A percentile compares a stretch with the other conserved stretches of the same genome.
phyloP scores from a whole-genome alignment of 306 rosid species.

The Citrullus colocynthis region DNA sequence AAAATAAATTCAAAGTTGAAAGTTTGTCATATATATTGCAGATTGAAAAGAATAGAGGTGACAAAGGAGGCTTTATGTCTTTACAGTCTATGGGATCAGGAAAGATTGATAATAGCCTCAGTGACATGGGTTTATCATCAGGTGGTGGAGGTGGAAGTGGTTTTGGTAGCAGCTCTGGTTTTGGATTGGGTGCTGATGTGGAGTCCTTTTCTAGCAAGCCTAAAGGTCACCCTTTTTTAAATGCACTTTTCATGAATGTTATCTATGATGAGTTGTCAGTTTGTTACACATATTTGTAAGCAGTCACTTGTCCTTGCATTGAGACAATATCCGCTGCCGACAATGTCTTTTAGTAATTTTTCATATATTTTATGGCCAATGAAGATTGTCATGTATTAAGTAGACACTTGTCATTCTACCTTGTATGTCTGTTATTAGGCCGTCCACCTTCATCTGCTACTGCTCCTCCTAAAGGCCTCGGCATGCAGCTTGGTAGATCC shows the following conservation, averaged over 20 bases:
- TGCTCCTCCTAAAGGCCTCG: slow-evolving; percentile 93
- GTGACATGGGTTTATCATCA: slow-evolving; percentile 68
- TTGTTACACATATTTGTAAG: slow-evolving; percentile 3
- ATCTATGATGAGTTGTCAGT: not conserved
- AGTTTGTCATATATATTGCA: slow-evolving; percentile 19
- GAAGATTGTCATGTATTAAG: not conserved
- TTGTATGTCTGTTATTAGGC: slow-evolving; percentile 27
- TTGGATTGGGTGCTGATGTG: slow-evolving; percentile 55
- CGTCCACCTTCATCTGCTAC: slow-evolving; percentile 82
- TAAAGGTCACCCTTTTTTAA: slow-evolving; percentile 49
- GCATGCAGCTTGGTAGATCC: slow-evolving; percentile 97
- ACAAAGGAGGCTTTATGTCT: slow-evolving; percentile 80
- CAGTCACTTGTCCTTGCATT: not conserved
- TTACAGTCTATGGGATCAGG: slow-evolving; percentile 87
- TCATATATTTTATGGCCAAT: not conserved
- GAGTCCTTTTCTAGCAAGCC: slow-evolving; percentile 72
- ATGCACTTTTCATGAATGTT: not conserved
- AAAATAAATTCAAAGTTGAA: not conserved
- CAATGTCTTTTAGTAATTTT: not conserved
- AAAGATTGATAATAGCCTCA: slow-evolving; percentile 65
- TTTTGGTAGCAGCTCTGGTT: slow-evolving; percentile 78
- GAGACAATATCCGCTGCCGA: not conserved
- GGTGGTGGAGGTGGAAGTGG: slow-evolving; percentile 84
- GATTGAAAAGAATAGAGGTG: slow-evolving; percentile 83
- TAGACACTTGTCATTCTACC: not conserved